phyloP scores from a whole-genome alignment of 257 asterid genomes.

The Solanum piurae region DNA sequence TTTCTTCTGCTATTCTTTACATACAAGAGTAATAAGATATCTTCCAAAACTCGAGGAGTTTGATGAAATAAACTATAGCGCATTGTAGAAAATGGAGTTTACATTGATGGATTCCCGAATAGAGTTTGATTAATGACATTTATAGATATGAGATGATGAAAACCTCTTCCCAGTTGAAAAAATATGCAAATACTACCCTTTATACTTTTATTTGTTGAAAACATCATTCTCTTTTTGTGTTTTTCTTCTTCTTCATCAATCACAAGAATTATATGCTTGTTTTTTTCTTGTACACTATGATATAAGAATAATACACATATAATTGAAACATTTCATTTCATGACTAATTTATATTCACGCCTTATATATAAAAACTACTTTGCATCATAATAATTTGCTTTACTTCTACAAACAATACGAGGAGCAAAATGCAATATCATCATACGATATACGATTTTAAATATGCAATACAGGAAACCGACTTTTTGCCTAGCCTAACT shows the following conservation, averaged over 20 bases:
- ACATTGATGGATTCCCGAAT: not conserved
- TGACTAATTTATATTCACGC: too few relatives aligned
- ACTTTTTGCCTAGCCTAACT: too few relatives aligned
- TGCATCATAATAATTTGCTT: too few relatives aligned
- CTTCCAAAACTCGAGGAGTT: not conserved
- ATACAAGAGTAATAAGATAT: not conserved
- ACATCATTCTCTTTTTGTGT: not conserved
- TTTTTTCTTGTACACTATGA: not conserved
- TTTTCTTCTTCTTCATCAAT: too few relatives aligned
- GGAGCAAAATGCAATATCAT: too few relatives aligned
- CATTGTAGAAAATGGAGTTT: not conserved
- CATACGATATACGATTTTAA: too few relatives aligned
- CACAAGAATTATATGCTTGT: not conserved
- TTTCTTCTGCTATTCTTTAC: too few relatives aligned
- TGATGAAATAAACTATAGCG: not conserved
- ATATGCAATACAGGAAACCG: too few relatives aligned
- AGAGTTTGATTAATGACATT: not conserved
- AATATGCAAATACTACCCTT: not conserved
- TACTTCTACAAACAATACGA: too few relatives aligned
- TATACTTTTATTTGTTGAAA: not conserved
- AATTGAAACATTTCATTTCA: too few relatives aligned
- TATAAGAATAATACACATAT: too few relatives aligned
- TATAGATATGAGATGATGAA: not conserved
- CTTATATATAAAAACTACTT: too few relatives aligned
- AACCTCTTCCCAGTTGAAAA: not conserved